Base-by-base conservation (phyloP, 2,329 filamentous ascomycete species). In the Pseudogymnoascus sp. region DNA sequence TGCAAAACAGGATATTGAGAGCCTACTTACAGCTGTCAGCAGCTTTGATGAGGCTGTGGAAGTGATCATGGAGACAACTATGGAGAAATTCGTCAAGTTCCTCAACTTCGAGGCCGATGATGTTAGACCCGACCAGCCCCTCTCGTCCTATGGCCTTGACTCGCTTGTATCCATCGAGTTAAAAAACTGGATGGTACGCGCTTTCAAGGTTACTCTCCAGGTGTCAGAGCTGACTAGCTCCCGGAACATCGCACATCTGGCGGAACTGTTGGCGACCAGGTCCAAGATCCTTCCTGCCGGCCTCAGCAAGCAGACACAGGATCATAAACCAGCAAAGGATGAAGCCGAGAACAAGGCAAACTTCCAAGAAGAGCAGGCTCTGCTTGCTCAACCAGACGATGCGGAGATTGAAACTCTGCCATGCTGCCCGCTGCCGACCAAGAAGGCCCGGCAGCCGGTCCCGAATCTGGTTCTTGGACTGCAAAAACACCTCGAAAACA, bases 201-300 rank as follows among this genome's bases (percentile, higher is more conserved):
- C 66, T 3, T 70, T 71, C 47, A 62, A 68, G 57, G 64, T 64
- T 11, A 39, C 62, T 1, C 28, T 71, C 6, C 71, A 72, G 57
- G 69, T 71, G 1, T 66, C 68, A 28, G 69, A 71, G 57, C 61
- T 70, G 14, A 61, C 62, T n/a, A 65, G 65, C 18, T 65, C 68
- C 15, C 61, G 60, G 3, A 70, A 64, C 53, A 68, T 73, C 41
- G 37, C 53, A 37, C 63, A 64, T 2, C 61, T 73, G 15, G 67
- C 67, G 1, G 65, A 64, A 30, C 60, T 64, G 9, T 64, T 72
- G 20, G 65, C 68, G 18, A 61, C 38, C 11, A 68, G 68, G 60
- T 71, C 69, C 18, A 73, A 66, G 60, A 41, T 68, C 6, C 60
- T 66, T 28, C 36, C 36, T 38, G 36, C 36, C 36, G 36, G 36